Percentiles rank a stretch among this genome's conserved stretches.
Evolutionary conservation across 1,139 yeast genomes (phyloP).

Genomic region (Saccharomyces pastorianus): DNA sequence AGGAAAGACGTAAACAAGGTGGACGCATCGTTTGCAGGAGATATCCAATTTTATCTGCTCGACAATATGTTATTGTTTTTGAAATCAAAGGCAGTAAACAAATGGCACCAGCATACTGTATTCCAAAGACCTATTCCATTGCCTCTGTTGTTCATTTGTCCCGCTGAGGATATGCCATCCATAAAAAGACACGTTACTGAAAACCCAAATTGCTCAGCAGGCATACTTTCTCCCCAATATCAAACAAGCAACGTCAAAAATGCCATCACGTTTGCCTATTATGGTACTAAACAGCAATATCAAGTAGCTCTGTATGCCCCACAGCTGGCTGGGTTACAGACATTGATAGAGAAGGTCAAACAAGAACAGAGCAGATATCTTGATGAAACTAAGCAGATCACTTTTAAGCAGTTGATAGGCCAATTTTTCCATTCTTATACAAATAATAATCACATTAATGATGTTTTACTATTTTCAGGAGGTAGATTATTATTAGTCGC

Average conservation of each 20-base stretch:
- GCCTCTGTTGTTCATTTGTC: constrained; percentile 67
- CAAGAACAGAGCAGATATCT: constrained; percentile 70
- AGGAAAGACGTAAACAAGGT: constrained; percentile 29
- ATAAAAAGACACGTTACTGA: constrained; percentile 39
- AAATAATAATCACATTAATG: constrained; percentile 1
- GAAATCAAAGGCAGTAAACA: constrained; percentile 77
- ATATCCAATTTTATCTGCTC: constrained; percentile 67
- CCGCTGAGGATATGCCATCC: constrained; percentile 71
- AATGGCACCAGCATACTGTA: constrained; percentile 85
- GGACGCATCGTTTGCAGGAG: constrained; percentile 38
- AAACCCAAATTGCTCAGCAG: constrained; percentile 35
- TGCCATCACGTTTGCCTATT: constrained; percentile 43
- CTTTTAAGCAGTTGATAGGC: not conserved
- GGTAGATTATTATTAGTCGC: not conserved
- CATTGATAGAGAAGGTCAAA: constrained; percentile 70
- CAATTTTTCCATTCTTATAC: not conserved
- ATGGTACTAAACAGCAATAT: constrained; percentile 53
- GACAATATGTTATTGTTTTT: constrained; percentile 85
- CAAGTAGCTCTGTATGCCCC: constrained; percentile 60
- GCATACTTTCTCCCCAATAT: constrained; percentile 32
- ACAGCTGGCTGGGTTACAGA: constrained; percentile 64
- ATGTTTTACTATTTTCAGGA: not conserved
- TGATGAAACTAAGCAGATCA: constrained; percentile 38
- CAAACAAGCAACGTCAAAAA: constrained; percentile 24
- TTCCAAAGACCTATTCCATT: constrained; percentile 89